Percentiles rank a stretch among this genome's conserved stretches.
These are phyloP conservation scores for Aspergillaceae sp. DNA, from an alignment of 2,329 filamentous ascomycete species.

Conservation along the genomic window DNA sequence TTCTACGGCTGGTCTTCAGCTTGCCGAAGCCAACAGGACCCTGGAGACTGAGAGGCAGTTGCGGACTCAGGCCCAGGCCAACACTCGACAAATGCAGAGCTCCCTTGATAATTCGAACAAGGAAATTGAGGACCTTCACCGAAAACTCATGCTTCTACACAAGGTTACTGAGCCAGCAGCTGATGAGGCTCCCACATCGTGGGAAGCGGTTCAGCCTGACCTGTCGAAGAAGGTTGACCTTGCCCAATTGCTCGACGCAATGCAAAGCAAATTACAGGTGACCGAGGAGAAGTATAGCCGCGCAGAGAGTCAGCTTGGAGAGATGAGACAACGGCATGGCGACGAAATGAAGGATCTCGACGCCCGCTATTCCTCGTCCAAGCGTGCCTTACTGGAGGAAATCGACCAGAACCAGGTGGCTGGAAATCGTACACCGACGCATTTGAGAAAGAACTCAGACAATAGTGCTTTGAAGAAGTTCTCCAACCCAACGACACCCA, in stretches of 20 bases:
- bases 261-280: slow-evolving; percentile 80
- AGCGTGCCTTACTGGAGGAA: slow-evolving; percentile 74
- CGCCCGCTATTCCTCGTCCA: slow-evolving; percentile 51
- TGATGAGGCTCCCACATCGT: slow-evolving; percentile 53
- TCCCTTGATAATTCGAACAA: slow-evolving; percentile 70
- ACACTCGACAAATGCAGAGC: slow-evolving; percentile 69
- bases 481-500: slow-evolving; percentile 70
- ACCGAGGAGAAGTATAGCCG: slow-evolving; percentile 72
- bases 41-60: slow-evolving; percentile 85
- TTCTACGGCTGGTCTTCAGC: slow-evolving; percentile 68
- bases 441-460: slow-evolving; percentile 53
- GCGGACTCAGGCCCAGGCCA: slow-evolving; percentile 74
- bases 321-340: slow-evolving; percentile 64
- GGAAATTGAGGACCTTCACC: slow-evolving; percentile 71
- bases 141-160: slow-evolving; percentile 71
- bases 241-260: slow-evolving; percentile 73
- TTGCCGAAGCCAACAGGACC: slow-evolving; percentile 81
- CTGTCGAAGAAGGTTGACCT: slow-evolving; percentile 62
- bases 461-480: slow-evolving; percentile 49
- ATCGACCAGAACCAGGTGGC: slow-evolving; percentile 70
- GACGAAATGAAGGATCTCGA: slow-evolving; percentile 62
- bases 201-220: slow-evolving; percentile 63
- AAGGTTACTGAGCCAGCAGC: slow-evolving; percentile 77
- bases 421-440: slow-evolving; percentile 64
- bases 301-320: slow-evolving; percentile 73